These are phyloP conservation scores for Nitzschia inconspicua DNA, from an alignment of 108 stramenopile species.

Conservation along the genomic window DNA sequence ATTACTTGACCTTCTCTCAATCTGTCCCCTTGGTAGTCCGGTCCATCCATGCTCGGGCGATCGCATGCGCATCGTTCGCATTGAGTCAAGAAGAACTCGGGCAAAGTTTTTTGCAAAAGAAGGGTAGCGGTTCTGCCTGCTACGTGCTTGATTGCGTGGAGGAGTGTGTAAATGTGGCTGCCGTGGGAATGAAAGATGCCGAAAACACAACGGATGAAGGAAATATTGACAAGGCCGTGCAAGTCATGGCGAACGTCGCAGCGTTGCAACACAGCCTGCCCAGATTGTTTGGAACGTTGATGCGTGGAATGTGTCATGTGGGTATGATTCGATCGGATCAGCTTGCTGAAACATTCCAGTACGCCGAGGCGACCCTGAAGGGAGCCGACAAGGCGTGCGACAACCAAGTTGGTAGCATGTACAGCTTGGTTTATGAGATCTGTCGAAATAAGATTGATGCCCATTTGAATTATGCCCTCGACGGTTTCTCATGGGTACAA, in stretches of 20 bases:
- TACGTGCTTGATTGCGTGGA: constrained; percentile 87
- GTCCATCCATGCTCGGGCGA: constrained; percentile 84
- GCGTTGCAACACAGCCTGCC: constrained; percentile 77
- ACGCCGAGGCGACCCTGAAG: constrained; percentile 75
- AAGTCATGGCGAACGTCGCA: constrained; percentile 85
- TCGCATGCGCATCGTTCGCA: constrained; percentile 79
- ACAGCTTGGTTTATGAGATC: constrained; percentile 83
- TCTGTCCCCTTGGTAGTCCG: constrained; percentile 78
- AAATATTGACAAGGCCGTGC: constrained; percentile 83
- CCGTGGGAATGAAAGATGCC: constrained; percentile 79
- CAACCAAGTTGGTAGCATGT: constrained; percentile 83
- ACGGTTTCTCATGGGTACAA: constrained; percentile 84
- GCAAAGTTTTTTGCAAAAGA: constrained; percentile 81
- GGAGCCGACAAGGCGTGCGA: constrained; percentile 87
- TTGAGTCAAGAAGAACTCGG: constrained; percentile 86
- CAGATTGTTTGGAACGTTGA: constrained; percentile 83
- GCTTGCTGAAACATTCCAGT: constrained; percentile 79
- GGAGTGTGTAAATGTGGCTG: constrained; percentile 82
- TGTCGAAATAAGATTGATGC: constrained; percentile 85
- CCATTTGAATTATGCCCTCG: constrained; percentile 77
- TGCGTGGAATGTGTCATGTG: constrained; percentile 85
- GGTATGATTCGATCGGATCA: constrained; percentile 83
- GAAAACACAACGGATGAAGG: constrained; percentile 76
- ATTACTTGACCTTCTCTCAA: constrained; percentile 70
- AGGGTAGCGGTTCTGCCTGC: constrained; percentile 69